Evolutionary conservation across 1,139 yeast genomes (phyloP), one percentile per base, ranked within the genome.

Genomic region (Yamadazyma spencermartinsiae): DNA sequence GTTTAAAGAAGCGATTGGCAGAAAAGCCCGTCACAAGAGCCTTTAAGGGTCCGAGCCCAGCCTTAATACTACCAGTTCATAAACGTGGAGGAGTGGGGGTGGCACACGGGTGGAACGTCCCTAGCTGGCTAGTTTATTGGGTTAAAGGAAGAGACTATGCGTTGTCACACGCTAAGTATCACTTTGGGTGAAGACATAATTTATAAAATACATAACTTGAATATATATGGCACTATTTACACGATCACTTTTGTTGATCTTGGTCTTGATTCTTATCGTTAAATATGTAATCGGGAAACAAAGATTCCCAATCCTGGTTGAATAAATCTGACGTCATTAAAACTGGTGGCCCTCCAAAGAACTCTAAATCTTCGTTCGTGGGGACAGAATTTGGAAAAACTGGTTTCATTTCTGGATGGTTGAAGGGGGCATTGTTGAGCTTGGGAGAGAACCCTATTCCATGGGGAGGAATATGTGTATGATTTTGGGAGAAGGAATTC

Each of bases 311-410:
- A 47, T 72, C 76, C 45, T 71, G 76, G 42, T 68, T 68, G 46
- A 71, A 68, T 49, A 72, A 61, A 44, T 72, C 78, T 1, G 77
- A 71, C 0, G 79, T 72, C 78, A 74, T 73, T 40, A 73, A 65
- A 14, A 74, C 72, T 3, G 79, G 79, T 1, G 79, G 79, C 3
- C 79, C 79, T 11, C 79, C 79, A 45, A 73, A 65, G 49, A 71
- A 69, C 32, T 68, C 74, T 29, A 68, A 48, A 39, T 56, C 58
- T 24, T 65, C 67, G 12, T 18, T 30, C 24, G 19, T 30, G n/a
- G 31, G 16, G 6, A 29, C 15, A 3, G 20, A 19, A 24, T 28
- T 21, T 4, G 21, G 14, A 21, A 28, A 5, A 16, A 12, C 14
- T 19, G 25, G 24, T 12, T 21, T 13, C 4, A 11, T 3, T 6